phyloP scores from a whole-genome alignment of 208 protist genomes.

The Acanthamoeba castellanii region DNA sequence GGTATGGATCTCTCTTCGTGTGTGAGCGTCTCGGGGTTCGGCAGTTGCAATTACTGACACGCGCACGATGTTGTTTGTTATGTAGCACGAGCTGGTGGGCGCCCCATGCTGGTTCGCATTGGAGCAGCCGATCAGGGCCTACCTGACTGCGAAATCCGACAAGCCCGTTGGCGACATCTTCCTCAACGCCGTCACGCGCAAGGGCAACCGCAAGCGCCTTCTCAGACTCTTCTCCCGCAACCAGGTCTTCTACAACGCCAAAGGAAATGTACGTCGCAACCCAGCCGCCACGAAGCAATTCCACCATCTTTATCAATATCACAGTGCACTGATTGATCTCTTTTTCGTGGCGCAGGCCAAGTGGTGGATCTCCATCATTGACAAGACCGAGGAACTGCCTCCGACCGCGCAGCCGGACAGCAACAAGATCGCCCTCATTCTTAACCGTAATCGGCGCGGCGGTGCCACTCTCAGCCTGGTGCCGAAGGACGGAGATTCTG shows the following conservation, averaged over 20 bases:
- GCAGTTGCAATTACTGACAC: not conserved
- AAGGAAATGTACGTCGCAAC: not conserved
- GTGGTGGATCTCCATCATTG: conserved; percentile 40
- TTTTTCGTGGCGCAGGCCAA: not conserved
- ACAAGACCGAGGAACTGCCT: conserved; percentile 3
- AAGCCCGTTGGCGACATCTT: conserved; percentile 29
- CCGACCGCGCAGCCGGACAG: not conserved
- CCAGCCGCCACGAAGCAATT: not conserved
- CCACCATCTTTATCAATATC: too few relatives aligned
- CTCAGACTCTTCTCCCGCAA: conserved; percentile 22
- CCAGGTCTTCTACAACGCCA: conserved; percentile 46
- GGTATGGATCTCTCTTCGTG: not conserved
- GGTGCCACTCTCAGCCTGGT: conserved; percentile 4
- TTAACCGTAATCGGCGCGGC: conserved; percentile 1
- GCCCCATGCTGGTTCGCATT: conserved; percentile 22
- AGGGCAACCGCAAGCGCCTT: conserved; percentile 40
- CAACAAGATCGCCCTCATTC: conserved; percentile 31
- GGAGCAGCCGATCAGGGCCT: conserved; percentile 16
- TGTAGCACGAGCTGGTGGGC: not conserved
- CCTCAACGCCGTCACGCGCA: conserved; percentile 41
- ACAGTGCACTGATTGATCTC: too few relatives aligned
- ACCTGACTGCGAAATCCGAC: not conserved
- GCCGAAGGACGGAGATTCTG: not conserved
- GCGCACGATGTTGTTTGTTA: not conserved
- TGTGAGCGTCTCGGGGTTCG: not conserved